Evolutionary conservation across 2,329 filamentous ascomycete genomes (phyloP), one percentile per base, ranked within the genome.

Genomic region (Escovopsis sp.): DNA sequence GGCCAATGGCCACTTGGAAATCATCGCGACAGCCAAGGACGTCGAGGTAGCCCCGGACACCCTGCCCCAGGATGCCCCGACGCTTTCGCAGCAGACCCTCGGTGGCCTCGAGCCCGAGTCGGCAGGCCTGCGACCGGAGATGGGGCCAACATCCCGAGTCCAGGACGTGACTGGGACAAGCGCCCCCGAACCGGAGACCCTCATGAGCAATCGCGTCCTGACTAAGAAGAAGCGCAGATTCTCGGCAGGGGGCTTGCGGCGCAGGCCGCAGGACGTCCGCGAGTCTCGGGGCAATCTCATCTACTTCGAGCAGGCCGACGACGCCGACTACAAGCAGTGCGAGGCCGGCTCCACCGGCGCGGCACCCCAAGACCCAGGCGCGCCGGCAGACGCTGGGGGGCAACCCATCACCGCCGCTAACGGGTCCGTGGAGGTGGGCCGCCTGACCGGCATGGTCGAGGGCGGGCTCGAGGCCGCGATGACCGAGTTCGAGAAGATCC

Each of bases 261-360:
- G 77, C 45, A 80, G 83, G 54, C 82, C 85, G 23, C 67, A 74
- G 43, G 83, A 86, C 48, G 81, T 94, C 6, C 73, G 72, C 15
- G 74, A 80, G 11, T 70, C 75, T 9, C 70, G 82, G 41, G 82
- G 85, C n/a, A 74, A 84, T 48, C 69, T 95, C n/a, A 80, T 94
- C 58, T 94, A 88, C 52, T 88, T 83, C 53, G 87, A 94, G 54
- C 85, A 93, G 51, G 85, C 89, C 26, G 86, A 88, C 19, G 89
- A 93, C 54, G 78, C 79, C 36, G 84, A 77, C 2, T 87, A 89
- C 60, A 77, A 78, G 47, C 81, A 85, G 49, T 48, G 48, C 36
- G 51, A 56, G 30, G 50, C 49, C 19, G 11, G 11, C 11, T 32
- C 28, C 23, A 23, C 23, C 28, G 28, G 28, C 8, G 28, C 28